Conservation (phyloP, 1,284 basidiomycete genomes). For the Xerocomus amazonicus region DNA sequence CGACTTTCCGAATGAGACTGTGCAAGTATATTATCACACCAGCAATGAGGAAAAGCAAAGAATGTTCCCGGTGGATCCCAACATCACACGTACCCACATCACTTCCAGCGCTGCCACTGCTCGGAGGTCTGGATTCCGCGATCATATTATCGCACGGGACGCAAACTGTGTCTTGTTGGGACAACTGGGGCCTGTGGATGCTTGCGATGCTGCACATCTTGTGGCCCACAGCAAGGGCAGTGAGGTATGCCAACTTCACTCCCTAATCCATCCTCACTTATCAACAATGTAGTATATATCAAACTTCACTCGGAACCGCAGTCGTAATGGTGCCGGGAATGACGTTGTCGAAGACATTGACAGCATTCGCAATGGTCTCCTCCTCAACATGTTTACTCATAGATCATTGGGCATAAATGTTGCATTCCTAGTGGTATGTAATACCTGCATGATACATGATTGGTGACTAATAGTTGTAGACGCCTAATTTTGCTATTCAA, state of each 20-base stretch:
- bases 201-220: constrained; percentile 3
- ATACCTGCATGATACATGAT: no score
- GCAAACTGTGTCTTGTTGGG: no score
- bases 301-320: neutral
- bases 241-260: neutral
- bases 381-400: neutral
- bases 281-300: neutral
- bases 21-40: no score
- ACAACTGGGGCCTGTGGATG: no score
- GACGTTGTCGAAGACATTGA: constrained; percentile 1
- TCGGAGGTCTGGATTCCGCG: no score
- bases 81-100: no score
- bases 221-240: constrained; percentile 4
- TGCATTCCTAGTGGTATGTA: constrained; percentile 1
- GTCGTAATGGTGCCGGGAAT: neutral
- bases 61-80: no score
- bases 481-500: constrained; percentile 6
- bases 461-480: neutral
- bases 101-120: no score
- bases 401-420: neutral
- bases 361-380: constrained; percentile 1
- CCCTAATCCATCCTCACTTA: neutral
- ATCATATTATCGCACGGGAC: no score
- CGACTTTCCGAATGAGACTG: no score
- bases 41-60: no score